Evolutionary conservation across 2,329 filamentous ascomycete genomes (phyloP).

Genomic region (Corynespora cassiicola): DNA sequence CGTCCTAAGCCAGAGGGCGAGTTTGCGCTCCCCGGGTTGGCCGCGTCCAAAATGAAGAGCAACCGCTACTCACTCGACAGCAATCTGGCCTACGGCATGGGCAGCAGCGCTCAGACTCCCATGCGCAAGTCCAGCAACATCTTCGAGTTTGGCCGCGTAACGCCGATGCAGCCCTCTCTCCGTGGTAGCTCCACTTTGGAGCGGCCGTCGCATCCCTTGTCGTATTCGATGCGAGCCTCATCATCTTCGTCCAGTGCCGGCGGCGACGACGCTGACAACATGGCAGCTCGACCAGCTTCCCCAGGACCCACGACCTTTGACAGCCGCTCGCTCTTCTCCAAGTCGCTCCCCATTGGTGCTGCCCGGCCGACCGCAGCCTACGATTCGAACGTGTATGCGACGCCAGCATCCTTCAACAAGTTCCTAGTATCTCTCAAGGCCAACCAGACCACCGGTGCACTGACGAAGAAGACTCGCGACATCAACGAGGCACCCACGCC

Average conservation of each 20-base stretch:
- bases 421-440: too few species aligned
- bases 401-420: conserved; percentile 77
- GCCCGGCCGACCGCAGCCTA: conserved; percentile 57
- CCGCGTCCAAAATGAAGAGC: conserved; percentile 64
- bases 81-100: conserved; percentile 69
- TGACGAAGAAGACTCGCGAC: conserved; percentile 89
- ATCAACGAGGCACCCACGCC: conserved; percentile 76
- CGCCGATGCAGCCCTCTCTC: conserved; percentile 25
- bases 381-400: conserved; percentile 71
- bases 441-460: conserved; percentile 73
- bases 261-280: conserved; percentile 70
- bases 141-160: conserved; percentile 37
- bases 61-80: conserved; percentile 82
- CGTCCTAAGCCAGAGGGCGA: conserved; percentile 53
- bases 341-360: conserved; percentile 75
- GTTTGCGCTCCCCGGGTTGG: conserved; percentile 59
- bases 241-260: conserved; percentile 80
- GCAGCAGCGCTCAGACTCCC: conserved; percentile 72
- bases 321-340: conserved; percentile 65
- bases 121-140: conserved; percentile 44
- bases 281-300: conserved; percentile 53
- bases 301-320: conserved; percentile 49
- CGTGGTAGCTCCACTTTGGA: conserved; percentile 28
- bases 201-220: conserved; percentile 75
- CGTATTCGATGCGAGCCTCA: conserved; percentile 84